phyloP scores from a whole-genome alignment of 2,329 filamentous ascomycete genomes.

The Trichoderma sp. region DNA sequence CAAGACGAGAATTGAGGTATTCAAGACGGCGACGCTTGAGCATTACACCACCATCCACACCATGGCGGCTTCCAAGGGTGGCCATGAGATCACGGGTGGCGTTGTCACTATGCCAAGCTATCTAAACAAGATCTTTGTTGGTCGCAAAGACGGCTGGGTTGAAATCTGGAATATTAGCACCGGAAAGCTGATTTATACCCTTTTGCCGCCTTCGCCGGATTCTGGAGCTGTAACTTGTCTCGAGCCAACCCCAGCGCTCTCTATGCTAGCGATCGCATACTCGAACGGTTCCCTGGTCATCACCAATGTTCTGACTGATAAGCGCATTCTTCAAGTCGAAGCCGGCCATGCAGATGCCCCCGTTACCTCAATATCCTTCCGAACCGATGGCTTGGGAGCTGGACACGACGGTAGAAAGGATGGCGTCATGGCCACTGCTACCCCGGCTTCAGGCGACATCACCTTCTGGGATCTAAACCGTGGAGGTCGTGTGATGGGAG shows the following conservation, averaged over 20 bases:
- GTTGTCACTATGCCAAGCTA: slow-evolving; percentile 91
- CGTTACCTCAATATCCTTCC: slow-evolving; percentile 83
- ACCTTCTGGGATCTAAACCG: slow-evolving; percentile 96
- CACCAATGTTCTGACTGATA: slow-evolving; percentile 79
- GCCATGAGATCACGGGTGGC: slow-evolving; percentile 72
- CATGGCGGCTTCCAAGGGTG: slow-evolving; percentile 56
- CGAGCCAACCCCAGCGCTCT: slow-evolving; percentile 80
- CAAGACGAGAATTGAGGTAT: slow-evolving; percentile 77
- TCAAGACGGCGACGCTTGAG: slow-evolving; percentile 80
- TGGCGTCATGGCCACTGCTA: slow-evolving; percentile 93
- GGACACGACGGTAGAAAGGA: slow-evolving; percentile 82
- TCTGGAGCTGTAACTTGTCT: slow-evolving; percentile 85
- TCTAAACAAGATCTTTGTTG: slow-evolving; percentile 93
- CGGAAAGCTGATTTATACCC: slow-evolving; percentile 86
- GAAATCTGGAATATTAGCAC: slow-evolving; percentile 98
- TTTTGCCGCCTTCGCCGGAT: slow-evolving; percentile 71
- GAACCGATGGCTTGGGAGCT: slow-evolving; percentile 84
- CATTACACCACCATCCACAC: slow-evolving; percentile 85
- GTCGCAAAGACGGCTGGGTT: slow-evolving; percentile 81
- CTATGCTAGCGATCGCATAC: slow-evolving; percentile 85
- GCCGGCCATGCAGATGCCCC: slow-evolving; percentile 65
- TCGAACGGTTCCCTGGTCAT: slow-evolving; percentile 76
- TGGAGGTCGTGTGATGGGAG: slow-evolving; percentile 81
- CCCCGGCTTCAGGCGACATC: slow-evolving; percentile 77
- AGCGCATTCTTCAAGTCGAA: slow-evolving; percentile 68